Base-by-base conservation (phyloP, 2,329 filamentous ascomycete species). In the Epichloe gansuensis region DNA sequence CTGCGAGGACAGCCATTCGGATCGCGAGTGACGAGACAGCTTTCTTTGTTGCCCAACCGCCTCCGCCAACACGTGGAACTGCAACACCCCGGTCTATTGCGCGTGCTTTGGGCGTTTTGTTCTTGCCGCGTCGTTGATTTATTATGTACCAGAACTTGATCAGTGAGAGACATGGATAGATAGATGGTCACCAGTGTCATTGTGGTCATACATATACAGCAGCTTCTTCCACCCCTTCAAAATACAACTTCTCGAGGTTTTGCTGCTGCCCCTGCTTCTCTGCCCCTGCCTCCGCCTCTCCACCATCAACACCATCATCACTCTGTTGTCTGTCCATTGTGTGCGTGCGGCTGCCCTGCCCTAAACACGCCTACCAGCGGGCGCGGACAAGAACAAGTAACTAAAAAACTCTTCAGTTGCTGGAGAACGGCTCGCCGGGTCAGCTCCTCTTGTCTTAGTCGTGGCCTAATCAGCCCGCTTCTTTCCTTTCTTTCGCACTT, bases 11-110 rank as follows among this genome's bases (percentile, higher is more conserved):
- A 31, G 23, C 43, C 35, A 46, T 51, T 46, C 34, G 23, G 43
- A 38, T 28, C 21, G 43, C 49, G 42, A 39, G 35, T 8, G 31
- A 35, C n/a, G 43, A 28, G 25, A 25, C 50, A 39, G 31, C 39
- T 48, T 43, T 42, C 37, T 39, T 38, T 44, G 47, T 51, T 35
- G 42, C 42, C 48, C 52, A 51, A 51, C 48, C 48, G 52, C 48
- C 48, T 44, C 37, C 48, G 48, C 44, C 52, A 51, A 48, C 52
- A 54, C 52, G 45, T 48, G 52, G 52, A 54, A 45, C 48, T 44
- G 52, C 47, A 38, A 38, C 17, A 44, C 28, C 43, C 48, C 48
- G 37, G 52, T 46, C 21, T 13, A 21, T 45, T 42, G 52, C 41
- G 23, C 52, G 43, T 25, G 48, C 17, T 21, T 53, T 53, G 52